Evolutionary conservation across 2,329 filamentous ascomycete genomes (phyloP).

Genomic region (Fusarium foetens): DNA sequence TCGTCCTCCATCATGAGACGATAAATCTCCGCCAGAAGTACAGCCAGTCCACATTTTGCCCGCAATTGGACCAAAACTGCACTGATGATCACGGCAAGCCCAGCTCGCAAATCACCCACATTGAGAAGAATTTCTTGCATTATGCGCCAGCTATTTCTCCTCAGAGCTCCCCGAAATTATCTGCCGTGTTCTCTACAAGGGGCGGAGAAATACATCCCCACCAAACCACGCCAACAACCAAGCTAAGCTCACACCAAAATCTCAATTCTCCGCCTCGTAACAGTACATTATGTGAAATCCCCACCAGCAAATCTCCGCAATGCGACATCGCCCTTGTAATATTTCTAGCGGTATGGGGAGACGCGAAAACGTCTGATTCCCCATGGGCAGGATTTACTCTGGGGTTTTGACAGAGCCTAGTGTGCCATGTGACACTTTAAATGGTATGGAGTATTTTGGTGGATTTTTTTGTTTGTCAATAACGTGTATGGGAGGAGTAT

Average conservation of each 20-base stretch:
- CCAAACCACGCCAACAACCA: not conserved
- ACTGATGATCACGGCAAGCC: not conserved
- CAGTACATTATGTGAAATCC: not conserved
- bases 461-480: not conserved
- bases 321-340: not conserved
- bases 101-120: rapidly evolving
- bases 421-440: not conserved
- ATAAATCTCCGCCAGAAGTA: not conserved
- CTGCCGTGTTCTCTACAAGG: not conserved
- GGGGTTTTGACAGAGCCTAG: conserved; percentile 5
- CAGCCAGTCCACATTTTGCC: not conserved
- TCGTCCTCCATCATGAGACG: not conserved
- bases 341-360: conserved; percentile 2
- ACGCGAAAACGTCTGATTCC: conserved; percentile 22
- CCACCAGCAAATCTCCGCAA: conserved; percentile 8
- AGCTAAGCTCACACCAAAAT: not conserved
- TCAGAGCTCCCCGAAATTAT: not conserved
- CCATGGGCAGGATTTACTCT: conserved; percentile 14
- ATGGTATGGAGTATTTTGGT: not conserved
- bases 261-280: not conserved
- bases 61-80: not conserved
- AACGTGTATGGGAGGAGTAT: not conserved
- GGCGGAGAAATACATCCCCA: not conserved
- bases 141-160: not conserved
- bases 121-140: not conserved